Evolutionary conservation across 306 rosid genomes (phyloP).

Genomic region (Gastrolobium bilobum): DNA sequence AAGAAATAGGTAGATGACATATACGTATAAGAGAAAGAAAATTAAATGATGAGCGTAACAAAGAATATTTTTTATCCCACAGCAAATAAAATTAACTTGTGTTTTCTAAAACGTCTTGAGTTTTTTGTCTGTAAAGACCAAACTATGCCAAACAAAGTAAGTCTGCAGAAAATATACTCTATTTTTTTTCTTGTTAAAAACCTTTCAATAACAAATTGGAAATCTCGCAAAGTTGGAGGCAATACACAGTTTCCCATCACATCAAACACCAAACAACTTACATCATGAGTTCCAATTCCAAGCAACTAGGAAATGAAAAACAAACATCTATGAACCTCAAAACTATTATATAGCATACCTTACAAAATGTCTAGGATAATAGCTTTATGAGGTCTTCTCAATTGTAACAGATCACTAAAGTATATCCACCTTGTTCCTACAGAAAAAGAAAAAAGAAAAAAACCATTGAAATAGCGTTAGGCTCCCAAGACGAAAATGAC

Average conservation of each 20-base stretch:
- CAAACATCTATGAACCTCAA: not conserved
- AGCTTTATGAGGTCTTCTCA: conserved; percentile 11
- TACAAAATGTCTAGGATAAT: not conserved
- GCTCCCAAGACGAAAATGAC: conserved; percentile 1
- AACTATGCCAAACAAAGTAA: conserved; percentile 12
- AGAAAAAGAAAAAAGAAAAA: conserved; percentile 5
- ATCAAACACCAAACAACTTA: not conserved
- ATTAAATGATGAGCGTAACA: not conserved
- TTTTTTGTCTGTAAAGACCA: not conserved
- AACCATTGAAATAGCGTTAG: not conserved
- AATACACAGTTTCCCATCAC: not conserved
- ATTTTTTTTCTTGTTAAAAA: conserved; percentile 1
- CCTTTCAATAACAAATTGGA: not conserved
- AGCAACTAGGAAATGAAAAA: not conserved
- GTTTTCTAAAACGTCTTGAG: not conserved
- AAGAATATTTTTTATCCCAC: not conserved
- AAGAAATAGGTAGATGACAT: not conserved
- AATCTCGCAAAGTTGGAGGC: not conserved
- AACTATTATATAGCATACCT: conserved; percentile 1
- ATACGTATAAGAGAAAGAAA: not conserved
- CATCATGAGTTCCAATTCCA: not conserved
- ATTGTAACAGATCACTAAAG: conserved; percentile 2
- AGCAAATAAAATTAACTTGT: not conserved
- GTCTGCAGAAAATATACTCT: not conserved
- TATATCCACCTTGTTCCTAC: conserved; percentile 19